phyloP scores from a whole-genome alignment of 179 eudicot species.

The Monotropa hypopitys region DNA sequence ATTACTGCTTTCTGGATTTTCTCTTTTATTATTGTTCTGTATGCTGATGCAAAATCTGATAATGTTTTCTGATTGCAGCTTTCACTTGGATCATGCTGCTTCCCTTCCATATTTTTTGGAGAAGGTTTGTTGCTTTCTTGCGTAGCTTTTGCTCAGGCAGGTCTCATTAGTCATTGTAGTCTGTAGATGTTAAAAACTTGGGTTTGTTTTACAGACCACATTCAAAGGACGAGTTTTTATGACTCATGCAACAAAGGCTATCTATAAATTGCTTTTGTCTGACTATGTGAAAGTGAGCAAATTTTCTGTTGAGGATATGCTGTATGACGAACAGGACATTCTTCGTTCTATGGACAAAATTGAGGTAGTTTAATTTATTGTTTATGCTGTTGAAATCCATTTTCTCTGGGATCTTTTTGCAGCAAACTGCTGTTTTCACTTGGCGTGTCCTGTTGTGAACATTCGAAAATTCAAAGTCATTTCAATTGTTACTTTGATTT shows the following conservation, averaged over 20 bases:
- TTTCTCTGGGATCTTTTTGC: neutral
- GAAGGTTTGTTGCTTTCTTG: slow-evolving; percentile 40
- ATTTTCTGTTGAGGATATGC: slow-evolving; percentile 93
- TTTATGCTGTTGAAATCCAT: neutral
- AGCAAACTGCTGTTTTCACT: neutral
- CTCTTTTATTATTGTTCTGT: neutral
- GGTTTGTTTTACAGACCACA: slow-evolving; percentile 41
- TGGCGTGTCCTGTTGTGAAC: neutral
- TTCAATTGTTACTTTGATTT: neutral
- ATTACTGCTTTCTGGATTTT: neutral
- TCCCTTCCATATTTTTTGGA: slow-evolving; percentile 92
- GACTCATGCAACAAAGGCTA: slow-evolving; percentile 97
- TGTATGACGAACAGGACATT: slow-evolving; percentile 84
- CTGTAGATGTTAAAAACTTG: slow-evolving; percentile 1
- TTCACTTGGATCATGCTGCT: slow-evolving; percentile 98
- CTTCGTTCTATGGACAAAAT: slow-evolving; percentile 92
- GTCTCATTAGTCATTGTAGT: neutral
- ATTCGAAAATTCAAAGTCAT: neutral
- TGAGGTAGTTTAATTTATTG: slow-evolving; percentile 36
- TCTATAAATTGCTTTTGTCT: slow-evolving; percentile 72
- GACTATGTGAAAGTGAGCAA: slow-evolving; percentile 98
- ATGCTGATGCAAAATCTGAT: neutral
- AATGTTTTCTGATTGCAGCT: slow-evolving; percentile 37
- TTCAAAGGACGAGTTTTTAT: slow-evolving; percentile 87
- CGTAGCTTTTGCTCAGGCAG: neutral